phyloP scores from a whole-genome alignment of 805 yeast genomes.

The Saccharomycopsis fodiens region DNA sequence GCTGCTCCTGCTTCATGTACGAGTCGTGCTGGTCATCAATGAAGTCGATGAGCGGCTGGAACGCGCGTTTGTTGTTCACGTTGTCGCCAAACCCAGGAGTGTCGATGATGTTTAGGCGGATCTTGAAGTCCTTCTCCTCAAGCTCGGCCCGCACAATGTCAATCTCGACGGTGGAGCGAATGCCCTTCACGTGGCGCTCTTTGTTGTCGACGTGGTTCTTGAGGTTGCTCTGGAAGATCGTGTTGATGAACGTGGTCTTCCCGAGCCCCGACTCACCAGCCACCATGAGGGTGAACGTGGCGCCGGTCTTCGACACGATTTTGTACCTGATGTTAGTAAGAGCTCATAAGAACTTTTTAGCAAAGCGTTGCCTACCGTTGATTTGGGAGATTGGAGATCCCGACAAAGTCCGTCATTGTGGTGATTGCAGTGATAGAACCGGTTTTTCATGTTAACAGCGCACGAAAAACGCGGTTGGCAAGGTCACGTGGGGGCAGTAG shows the following conservation, averaged over 20 bases:
- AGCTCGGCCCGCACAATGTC: slow-evolving; percentile 73
- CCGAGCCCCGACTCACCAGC: slow-evolving; percentile 93
- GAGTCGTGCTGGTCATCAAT: slow-evolving; percentile 87
- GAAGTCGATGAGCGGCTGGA: slow-evolving; percentile 83
- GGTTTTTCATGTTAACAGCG: not conserved
- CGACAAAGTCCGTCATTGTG: slow-evolving; percentile 39
- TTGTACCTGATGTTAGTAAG: slow-evolving; percentile 46
- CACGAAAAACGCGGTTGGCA: not conserved
- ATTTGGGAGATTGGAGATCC: slow-evolving; percentile 66
- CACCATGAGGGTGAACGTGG: slow-evolving; percentile 71
- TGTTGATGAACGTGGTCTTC: slow-evolving; percentile 84
- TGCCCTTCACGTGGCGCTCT: slow-evolving; percentile 42
- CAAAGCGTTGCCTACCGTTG: slow-evolving; percentile 67
- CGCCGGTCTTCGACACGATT: slow-evolving; percentile 67
- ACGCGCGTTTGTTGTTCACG: slow-evolving; percentile 75
- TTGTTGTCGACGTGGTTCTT: slow-evolving; percentile 43
- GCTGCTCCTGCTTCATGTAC: slow-evolving; percentile 89
- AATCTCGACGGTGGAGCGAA: slow-evolving; percentile 67
- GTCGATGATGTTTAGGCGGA: slow-evolving; percentile 75
- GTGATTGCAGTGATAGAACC: not conserved
- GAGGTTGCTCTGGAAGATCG: slow-evolving; percentile 68
- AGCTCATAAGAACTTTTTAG: slow-evolving; percentile 13
- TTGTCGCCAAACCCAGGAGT: slow-evolving; percentile 94
- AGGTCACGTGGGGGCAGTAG: not conserved
- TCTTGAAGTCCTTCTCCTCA: slow-evolving; percentile 75